Evolutionary conservation across 106 monocot species (phyloP).

Genomic region (Allium fistulosum): DNA sequence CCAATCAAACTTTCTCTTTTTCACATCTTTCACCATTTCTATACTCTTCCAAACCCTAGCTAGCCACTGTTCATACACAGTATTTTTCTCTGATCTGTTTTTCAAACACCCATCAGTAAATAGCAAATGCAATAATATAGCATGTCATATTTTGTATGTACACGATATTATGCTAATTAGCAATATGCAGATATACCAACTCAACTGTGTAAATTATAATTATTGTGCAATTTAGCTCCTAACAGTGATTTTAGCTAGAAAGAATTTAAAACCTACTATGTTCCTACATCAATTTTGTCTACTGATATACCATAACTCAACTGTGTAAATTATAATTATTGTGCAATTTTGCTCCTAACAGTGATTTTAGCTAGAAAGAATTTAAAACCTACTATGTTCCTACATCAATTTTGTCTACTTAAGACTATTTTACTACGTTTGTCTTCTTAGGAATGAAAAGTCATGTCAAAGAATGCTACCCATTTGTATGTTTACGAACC

Average conservation of each 20-base stretch:
- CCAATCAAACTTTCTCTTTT: slow-evolving; percentile 10
- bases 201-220: neutral
- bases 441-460: neutral
- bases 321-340: neutral
- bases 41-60: slow-evolving; percentile 13
- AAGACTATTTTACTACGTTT: neutral
- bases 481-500: neutral
- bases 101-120: neutral
- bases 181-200: neutral
- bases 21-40: neutral
- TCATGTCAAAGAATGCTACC: neutral
- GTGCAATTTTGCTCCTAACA: neutral
- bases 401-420: too few species aligned
- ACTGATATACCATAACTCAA: neutral
- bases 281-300: too few species aligned
- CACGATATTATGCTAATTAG: neutral
- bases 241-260: too few species aligned
- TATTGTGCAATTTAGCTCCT: neutral
- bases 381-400: too few species aligned
- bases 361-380: too few species aligned
- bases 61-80: slow-evolving; percentile 4
- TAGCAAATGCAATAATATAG: neutral
- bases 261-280: too few species aligned
- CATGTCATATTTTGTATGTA: neutral
- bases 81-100: neutral